Base-by-base conservation (phyloP, 176 grass and related monocot genomes). In the Juncus effusus region DNA sequence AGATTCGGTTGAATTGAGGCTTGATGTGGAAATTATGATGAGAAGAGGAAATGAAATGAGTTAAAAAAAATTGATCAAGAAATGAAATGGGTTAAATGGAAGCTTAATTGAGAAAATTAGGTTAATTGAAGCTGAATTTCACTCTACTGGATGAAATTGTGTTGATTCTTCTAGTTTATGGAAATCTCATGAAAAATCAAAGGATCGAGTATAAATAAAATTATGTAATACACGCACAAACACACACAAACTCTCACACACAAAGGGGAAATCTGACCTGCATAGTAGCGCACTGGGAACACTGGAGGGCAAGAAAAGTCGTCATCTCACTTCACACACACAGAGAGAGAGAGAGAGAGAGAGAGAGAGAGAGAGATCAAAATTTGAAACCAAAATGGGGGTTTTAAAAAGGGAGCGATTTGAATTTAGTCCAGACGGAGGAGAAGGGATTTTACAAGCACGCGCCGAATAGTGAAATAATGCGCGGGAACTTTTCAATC, bases 271-370 rank as follows among this genome's bases (percentile, higher is more conserved):
- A 16, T 14, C 49, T 19, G 3, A 81, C 92, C 84, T 96, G 87
- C 92, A 96, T 88, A 35, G 74, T 96, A 61, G 79, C 75, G 77
- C 87, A 96, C 42, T 83, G 76, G 74, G 82, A 75, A 76, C 91
- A 96, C 65, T 91, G 84, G 16, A 96, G 75, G 6, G 87, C 84
- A 76, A 91, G 56, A 78, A 96, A 96, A 47, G 70, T 85, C 62
- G 74, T 44, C 91, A 87, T 91, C 57, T 79, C 56, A 14, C 35
- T 51, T 65, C 42, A 28, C 19, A 28, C 19, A 28, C 19, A 28
- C 1, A 28, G 19, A 28, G 19, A 28, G 37, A 40, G 28, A n/a
- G 72, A 45, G 39, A 62, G 35, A 61, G 15, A 45, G 39, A 62
- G 35, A 61, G 15, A 42, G 65, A 68, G 36, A 36, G 14, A 16